Conservation (phyloP, 2,329 filamentous ascomycete genomes). For the Phialophora macrospora region DNA sequence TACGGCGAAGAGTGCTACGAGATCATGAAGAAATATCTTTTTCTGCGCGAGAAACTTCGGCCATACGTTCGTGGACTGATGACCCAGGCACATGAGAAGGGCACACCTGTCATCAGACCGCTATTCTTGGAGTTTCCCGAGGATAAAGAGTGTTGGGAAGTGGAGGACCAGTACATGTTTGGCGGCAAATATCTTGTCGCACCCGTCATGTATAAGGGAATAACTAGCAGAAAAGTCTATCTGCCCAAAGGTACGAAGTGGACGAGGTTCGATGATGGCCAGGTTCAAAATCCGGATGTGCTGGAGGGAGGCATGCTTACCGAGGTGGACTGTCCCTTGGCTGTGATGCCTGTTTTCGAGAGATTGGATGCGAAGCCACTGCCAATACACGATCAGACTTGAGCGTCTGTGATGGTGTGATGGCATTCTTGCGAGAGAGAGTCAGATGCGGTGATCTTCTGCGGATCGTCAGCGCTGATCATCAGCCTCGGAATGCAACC, state of each 20-base stretch:
- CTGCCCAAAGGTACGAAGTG: conserved; percentile 57
- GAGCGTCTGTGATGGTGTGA: background rate
- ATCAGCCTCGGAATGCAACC: background rate
- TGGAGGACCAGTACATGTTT: conserved; percentile 69
- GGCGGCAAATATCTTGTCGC: conserved; percentile 63
- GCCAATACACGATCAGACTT: background rate
- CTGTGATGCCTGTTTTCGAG: conserved; percentile 55
- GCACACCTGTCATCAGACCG: conserved; percentile 65
- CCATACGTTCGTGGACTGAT: conserved; percentile 64
- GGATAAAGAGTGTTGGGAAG: conserved; percentile 60
- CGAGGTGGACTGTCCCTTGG: conserved; percentile 53
- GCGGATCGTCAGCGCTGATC: background rate
- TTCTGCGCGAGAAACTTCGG: conserved; percentile 62
- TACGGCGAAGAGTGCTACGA: conserved; percentile 65
- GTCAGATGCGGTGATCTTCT: background rate
- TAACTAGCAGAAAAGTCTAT: conserved; percentile 56
- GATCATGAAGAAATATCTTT: conserved; percentile 65
- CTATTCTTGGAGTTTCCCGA: conserved; percentile 68
- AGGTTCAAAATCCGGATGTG: conserved; percentile 42
- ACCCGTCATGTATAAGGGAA: conserved; percentile 59
- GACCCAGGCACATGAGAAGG: conserved; percentile 63
- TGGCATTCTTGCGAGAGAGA: background rate
- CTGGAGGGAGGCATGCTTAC: conserved; percentile 49
- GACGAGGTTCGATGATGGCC: conserved; percentile 42
- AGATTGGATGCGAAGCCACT: background rate